Conservation (phyloP, 805 yeast genomes). For the Suhomyces kilbournensis region DNA sequence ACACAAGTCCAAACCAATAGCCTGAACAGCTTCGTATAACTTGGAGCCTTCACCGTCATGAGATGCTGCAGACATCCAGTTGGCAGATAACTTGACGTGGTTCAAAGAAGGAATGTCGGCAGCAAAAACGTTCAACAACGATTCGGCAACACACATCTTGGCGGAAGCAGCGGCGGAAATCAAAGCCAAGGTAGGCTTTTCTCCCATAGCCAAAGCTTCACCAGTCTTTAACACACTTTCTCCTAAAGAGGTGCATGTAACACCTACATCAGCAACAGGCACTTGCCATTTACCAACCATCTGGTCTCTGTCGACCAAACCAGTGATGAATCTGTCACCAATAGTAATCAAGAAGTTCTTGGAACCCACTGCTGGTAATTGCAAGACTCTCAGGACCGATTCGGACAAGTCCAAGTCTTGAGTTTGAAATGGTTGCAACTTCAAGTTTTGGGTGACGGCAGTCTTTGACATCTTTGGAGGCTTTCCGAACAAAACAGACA, state of each 20-base stretch:
- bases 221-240: conserved; percentile 71
- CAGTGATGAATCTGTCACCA: conserved; percentile 97
- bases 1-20: conserved; percentile 90
- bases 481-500: conserved; percentile 93
- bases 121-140: conserved; percentile 81
- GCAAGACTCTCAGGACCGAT: conserved; percentile 78
- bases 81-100: conserved; percentile 84
- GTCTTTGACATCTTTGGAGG: conserved; percentile 91
- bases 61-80: conserved; percentile 98
- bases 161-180: conserved; percentile 90
- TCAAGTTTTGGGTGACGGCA: conserved; percentile 61
- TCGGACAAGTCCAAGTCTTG: conserved; percentile 46
- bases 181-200: conserved; percentile 86
- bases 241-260: conserved; percentile 87
- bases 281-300: conserved; percentile 99
- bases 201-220: conserved; percentile 98
- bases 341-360: conserved; percentile 94
- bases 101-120: conserved; percentile 79
- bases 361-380: conserved; percentile 91
- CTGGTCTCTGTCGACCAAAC: conserved; percentile 95
- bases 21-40: conserved; percentile 94
- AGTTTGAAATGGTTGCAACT: conserved; percentile 41
- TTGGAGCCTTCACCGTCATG: conserved; percentile 95
- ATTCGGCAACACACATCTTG: conserved; percentile 93
- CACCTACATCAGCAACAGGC: conserved; percentile 98